A percentile compares a stretch with the other conserved stretches of the same genome.
These are phyloP conservation scores for Diphasiastrum complanatum DNA, from an alignment of 83 land plant species.

Conservation along the genomic window DNA sequence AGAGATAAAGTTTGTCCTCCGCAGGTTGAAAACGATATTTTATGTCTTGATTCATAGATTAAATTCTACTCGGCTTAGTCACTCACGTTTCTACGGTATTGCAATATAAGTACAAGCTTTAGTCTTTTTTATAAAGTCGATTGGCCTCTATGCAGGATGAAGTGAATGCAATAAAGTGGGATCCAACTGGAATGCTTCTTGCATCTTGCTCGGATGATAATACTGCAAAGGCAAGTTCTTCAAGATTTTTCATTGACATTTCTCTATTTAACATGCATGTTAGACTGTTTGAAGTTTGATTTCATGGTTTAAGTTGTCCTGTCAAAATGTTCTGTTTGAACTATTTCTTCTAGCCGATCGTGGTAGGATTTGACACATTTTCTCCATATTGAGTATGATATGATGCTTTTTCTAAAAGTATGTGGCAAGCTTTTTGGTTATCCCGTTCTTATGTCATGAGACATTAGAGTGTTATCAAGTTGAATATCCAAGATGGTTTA, in stretches of 20 bases:
- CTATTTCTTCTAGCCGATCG: neutral
- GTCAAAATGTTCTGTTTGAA: too few relatives aligned
- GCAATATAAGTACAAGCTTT: neutral
- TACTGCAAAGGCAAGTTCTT: conserved; percentile 67
- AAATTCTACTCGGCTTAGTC: too few relatives aligned
- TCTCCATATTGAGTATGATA: neutral
- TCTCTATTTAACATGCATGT: too few relatives aligned
- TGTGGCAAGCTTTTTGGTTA: neutral
- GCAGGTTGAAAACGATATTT: too few relatives aligned
- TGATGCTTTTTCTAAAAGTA: neutral
- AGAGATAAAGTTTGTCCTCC: too few relatives aligned
- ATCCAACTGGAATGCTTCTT: conserved; percentile 73
- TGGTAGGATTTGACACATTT: neutral
- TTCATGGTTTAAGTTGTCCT: too few relatives aligned
- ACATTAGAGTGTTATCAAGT: too few relatives aligned
- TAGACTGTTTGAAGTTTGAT: too few relatives aligned
- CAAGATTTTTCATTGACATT: neutral
- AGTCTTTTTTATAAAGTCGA: neutral
- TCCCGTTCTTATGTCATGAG: too few relatives aligned
- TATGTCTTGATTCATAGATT: too few relatives aligned
- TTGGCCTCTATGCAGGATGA: conserved; percentile 54
- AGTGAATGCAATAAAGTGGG: conserved; percentile 97
- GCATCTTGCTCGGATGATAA: conserved; percentile 96
- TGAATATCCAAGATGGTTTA: too few relatives aligned
- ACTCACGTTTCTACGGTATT: too few relatives aligned